Conservation (phyloP, 2,329 filamentous ascomycete species). For the Ophiostoma angusticollis region DNA sequence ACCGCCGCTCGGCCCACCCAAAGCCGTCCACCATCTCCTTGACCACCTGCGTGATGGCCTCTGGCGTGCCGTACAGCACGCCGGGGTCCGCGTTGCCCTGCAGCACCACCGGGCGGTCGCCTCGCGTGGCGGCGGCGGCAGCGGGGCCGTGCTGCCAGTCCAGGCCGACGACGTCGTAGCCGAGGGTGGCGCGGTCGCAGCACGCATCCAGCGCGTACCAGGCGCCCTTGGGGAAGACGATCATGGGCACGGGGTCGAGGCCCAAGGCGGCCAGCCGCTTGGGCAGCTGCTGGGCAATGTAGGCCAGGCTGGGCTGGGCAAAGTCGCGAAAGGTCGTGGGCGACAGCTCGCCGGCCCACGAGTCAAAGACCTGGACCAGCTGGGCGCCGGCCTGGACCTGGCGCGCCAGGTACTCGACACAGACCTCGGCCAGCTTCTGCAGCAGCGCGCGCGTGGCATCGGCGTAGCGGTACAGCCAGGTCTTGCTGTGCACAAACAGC, state of each 20-base stretch:
- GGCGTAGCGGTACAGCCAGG: slow-evolving; percentile 87
- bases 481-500: slow-evolving; percentile 87
- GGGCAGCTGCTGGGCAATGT: slow-evolving; percentile 74
- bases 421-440: slow-evolving; percentile 85
- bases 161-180: slow-evolving; percentile 86
- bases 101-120: slow-evolving; percentile 60
- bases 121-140: slow-evolving; percentile 68
- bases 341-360: slow-evolving; percentile 90
- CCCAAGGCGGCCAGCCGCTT: slow-evolving; percentile 59
- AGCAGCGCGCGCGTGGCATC: slow-evolving; percentile 68
- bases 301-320: slow-evolving; percentile 70
- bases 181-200: slow-evolving; percentile 45
- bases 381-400: slow-evolving; percentile 90
- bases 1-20: slow-evolving; percentile 56
- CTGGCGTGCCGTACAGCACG: slow-evolving; percentile 72
- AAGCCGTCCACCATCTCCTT: slow-evolving; percentile 83
- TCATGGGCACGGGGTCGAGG: slow-evolving; percentile 80
- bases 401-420: slow-evolving; percentile 83
- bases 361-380: slow-evolving; percentile 95
- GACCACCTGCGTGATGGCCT: slow-evolving; percentile 70
- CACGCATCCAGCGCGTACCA: slow-evolving; percentile 87
- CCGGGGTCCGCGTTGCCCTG: slow-evolving; percentile 96
- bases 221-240: slow-evolving; percentile 93
- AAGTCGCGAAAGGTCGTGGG: slow-evolving; percentile 74
- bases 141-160: slow-evolving; percentile 91